These are phyloP conservation scores for Fusarium aywerte DNA, from an alignment of 2,329 filamentous ascomycete genomes.

Conservation along the genomic window DNA sequence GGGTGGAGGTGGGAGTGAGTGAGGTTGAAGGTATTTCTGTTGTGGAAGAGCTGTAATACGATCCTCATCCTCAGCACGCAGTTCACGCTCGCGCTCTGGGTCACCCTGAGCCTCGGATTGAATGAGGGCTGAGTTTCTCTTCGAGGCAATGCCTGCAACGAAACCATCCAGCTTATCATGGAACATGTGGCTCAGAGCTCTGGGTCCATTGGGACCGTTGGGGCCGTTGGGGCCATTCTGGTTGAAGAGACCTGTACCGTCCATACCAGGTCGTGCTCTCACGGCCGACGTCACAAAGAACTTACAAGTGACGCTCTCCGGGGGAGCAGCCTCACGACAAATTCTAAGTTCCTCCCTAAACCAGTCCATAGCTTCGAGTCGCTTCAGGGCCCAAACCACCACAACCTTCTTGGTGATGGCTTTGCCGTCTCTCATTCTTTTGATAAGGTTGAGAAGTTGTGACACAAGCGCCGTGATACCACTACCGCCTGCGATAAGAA, in stretches of 20 bases:
- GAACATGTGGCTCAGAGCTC: slow-evolving; percentile 78
- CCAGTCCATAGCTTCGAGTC: slow-evolving; percentile 95
- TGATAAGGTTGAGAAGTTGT: slow-evolving; percentile 92
- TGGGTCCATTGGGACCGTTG: slow-evolving; percentile 42
- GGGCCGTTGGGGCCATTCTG: slow-evolving; percentile 39
- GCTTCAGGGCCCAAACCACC: slow-evolving; percentile 93
- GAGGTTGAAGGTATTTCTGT: slow-evolving; percentile 70
- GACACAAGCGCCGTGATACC: slow-evolving; percentile 94
- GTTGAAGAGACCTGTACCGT: slow-evolving; percentile 59
- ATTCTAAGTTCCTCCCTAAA: slow-evolving; percentile 95
- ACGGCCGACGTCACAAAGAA: slow-evolving; percentile 88
- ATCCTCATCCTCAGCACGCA: slow-evolving; percentile 86
- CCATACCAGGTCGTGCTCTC: slow-evolving; percentile 49
- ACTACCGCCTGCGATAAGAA: slow-evolving; percentile 92
- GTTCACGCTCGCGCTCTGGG: slow-evolving; percentile 78
- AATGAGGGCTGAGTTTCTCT: slow-evolving; percentile 86
- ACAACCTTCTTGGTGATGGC: slow-evolving; percentile 91
- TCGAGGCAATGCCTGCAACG: slow-evolving; percentile 86
- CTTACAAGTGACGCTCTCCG: slow-evolving; percentile 89
- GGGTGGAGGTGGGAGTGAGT: slow-evolving; percentile 51
- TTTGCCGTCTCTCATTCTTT: slow-evolving; percentile 93
- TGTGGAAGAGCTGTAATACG: slow-evolving; percentile 83
- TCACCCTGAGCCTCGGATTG: slow-evolving; percentile 84
- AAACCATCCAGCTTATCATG: slow-evolving; percentile 90
- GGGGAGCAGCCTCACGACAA: slow-evolving; percentile 87